Evolutionary conservation across 306 rosid species (phyloP), one percentile per base, ranked within the genome.

Genomic region (Cucumis melo): DNA sequence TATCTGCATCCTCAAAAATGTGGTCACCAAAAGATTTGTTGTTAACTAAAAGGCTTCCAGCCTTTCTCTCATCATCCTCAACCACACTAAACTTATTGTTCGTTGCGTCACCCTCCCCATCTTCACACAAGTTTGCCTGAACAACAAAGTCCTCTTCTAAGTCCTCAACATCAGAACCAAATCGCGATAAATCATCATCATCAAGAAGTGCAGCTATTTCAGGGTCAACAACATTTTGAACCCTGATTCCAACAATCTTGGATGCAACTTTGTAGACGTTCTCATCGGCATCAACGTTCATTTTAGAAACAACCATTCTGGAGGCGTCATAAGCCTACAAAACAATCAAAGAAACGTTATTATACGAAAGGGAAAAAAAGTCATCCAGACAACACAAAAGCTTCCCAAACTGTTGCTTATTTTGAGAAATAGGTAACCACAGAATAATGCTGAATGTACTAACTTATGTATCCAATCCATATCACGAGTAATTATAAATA

Each of bases 291-390:
- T 85, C 89, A n/a, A 16, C 82, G 13, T 83, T 81, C 15, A 58
- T 82, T 80, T 78, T 82, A 2, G 89, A 73, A 78, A 95, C 86
- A 44, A 53, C 74, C 79, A 95, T 76, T 46, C 87, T 88, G 0
- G 98, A 89, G 78, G 98, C 99, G 84, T 95, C 93, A 83, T 85
- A 92, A 4, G 99, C 99, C 99, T 94, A 79, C 55, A 87, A 46
- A 73, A 79, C 0, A 39, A 53, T 76, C 74, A 39, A 24, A 57
- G 21, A 42, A 68, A 29, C 81, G 17, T 59, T 11, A 44, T 7
- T 7, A 12, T 6, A 71, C 27, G 8, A 72, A 50, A 27, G 17
- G 42, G 1, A 50, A 50, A 42, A 70, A 23, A 5, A 5, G 20
- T 68, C 16, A 68, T 68, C 21, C 21, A 21, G 21, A 44, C 74